Evolutionary conservation across 345 rosid genomes (phyloP).

Genomic region (Iberis pinnata): DNA sequence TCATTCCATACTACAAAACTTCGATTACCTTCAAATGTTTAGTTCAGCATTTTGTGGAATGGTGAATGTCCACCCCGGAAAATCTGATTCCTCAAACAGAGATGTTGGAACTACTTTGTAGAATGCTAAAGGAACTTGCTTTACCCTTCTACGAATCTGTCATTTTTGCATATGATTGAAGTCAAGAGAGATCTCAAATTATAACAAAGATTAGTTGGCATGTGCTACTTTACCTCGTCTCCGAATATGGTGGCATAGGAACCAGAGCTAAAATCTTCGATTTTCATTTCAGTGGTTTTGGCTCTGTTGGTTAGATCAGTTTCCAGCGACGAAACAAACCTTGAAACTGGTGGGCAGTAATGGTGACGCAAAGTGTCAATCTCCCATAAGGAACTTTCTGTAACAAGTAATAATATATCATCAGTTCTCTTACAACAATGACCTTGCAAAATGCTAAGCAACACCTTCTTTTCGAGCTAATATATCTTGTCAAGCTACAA

Average conservation of each 20-base stretch:
- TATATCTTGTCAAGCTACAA: too few species aligned
- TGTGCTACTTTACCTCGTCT: slow-evolving; percentile 61
- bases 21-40: not conserved
- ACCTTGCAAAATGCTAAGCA: not conserved
- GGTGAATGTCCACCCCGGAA: slow-evolving; percentile 72
- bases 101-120: slow-evolving; percentile 52
- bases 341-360: slow-evolving; percentile 92
- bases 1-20: slow-evolving; percentile 19
- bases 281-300: slow-evolving; percentile 63
- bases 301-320: slow-evolving; percentile 79
- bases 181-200: too few species aligned
- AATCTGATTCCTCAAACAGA: slow-evolving; percentile 68
- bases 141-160: slow-evolving; percentile 77
- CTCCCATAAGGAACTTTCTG: slow-evolving; percentile 98
- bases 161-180: not conserved
- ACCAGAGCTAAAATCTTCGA: slow-evolving; percentile 74
- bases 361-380: slow-evolving; percentile 76
- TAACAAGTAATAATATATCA: slow-evolving; percentile 12
- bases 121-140: slow-evolving; percentile 85
- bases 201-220: not conserved
- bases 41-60: slow-evolving; percentile 1
- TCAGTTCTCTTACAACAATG: not conserved
- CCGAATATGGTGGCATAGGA: slow-evolving; percentile 87
- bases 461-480: not conserved
- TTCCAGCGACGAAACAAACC: slow-evolving; percentile 79